phyloP scores from a whole-genome alignment of 1,139 yeast species.

The Saccharomyces uvarum region DNA sequence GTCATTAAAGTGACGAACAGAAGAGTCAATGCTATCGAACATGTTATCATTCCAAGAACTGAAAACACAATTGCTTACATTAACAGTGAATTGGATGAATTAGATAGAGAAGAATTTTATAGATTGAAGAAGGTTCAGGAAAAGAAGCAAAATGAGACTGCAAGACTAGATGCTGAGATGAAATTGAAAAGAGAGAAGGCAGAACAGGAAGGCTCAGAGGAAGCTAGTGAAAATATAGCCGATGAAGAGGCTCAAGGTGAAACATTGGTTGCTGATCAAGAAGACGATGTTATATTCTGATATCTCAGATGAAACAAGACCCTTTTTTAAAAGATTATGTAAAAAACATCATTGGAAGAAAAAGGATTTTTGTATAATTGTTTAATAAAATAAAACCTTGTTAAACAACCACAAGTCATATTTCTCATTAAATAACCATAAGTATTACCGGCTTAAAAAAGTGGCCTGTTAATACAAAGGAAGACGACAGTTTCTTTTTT shows the following conservation, averaged over 20 bases:
- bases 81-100: constrained; percentile 91
- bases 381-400: background rate
- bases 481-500: background rate
- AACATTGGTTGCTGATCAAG: constrained; percentile 38
- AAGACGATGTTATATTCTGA: constrained; percentile 45
- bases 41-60: constrained; percentile 93
- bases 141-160: constrained; percentile 65
- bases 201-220: constrained; percentile 10
- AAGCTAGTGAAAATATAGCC: constrained; percentile 8
- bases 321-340: background rate
- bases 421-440: background rate
- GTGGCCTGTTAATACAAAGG: background rate
- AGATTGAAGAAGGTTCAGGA: constrained; percentile 91
- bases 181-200: constrained; percentile 22
- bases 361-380: background rate
- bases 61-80: constrained; percentile 91
- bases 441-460: background rate
- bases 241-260: constrained; percentile 15
- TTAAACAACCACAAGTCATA: background rate
- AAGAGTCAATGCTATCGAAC: constrained; percentile 98
- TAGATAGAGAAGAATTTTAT: constrained; percentile 96
- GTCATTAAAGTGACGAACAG: constrained; percentile 96
- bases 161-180: constrained; percentile 32
- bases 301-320: background rate
- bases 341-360: background rate